These are phyloP conservation scores for Dalechampia spathulata DNA, from an alignment of 441 rosid species.

Conservation along the genomic window DNA sequence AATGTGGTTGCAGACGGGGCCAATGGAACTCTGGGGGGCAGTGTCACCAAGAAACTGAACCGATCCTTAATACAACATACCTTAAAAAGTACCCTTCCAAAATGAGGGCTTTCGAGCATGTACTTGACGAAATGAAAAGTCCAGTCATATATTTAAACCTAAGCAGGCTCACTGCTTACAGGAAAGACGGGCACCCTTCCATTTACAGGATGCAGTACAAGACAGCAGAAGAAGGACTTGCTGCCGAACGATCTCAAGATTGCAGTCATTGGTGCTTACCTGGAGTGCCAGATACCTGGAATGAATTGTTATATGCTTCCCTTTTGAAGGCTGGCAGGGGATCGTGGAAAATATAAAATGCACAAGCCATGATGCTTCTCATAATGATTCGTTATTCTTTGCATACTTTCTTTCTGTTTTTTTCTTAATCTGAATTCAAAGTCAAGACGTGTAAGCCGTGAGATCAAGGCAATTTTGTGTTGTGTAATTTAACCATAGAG, in stretches of 20 bases:
- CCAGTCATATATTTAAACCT: constrained; percentile 66
- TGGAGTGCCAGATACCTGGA: constrained; percentile 91
- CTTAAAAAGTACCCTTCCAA: constrained; percentile 43
- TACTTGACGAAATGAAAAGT: constrained; percentile 43
- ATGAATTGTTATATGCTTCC: constrained; percentile 69
- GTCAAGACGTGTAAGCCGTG: too few relatives aligned
- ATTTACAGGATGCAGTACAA: constrained; percentile 50
- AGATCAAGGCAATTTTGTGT: too few relatives aligned
- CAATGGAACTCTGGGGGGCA: constrained; percentile 75
- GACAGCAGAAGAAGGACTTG: constrained; percentile 36
- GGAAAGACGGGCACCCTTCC: constrained; percentile 90
- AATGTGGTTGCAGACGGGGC: constrained; percentile 48
- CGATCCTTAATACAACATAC: constrained; percentile 36
- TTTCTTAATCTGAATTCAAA: background rate
- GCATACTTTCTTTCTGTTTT: background rate
- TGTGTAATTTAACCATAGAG: too few relatives aligned
- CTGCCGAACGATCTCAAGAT: constrained; percentile 62
- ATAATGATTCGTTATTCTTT: constrained; percentile 1
- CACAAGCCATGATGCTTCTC: constrained; percentile 1
- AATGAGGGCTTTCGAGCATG: constrained; percentile 52
- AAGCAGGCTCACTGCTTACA: constrained; percentile 64
- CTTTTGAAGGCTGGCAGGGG: constrained; percentile 49
- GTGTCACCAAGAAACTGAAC: constrained; percentile 56
- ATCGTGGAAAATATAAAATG: constrained; percentile 32
- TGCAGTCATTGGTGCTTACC: constrained; percentile 99